Base-by-base conservation (phyloP, 2,329 filamentous ascomycete genomes). In the Phialophora tarda region DNA sequence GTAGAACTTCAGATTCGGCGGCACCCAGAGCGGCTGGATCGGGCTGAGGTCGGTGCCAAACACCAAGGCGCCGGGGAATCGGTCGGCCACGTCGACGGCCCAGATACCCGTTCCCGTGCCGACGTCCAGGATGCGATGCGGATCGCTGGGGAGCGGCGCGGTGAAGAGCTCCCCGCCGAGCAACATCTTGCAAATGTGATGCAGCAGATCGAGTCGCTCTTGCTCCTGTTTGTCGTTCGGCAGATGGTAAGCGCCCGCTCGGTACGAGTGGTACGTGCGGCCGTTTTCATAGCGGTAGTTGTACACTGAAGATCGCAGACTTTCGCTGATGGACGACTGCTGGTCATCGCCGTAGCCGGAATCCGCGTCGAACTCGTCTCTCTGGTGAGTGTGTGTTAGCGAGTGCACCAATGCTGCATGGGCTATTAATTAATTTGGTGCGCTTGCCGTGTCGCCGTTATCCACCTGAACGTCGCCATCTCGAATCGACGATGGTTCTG, bases 11-110 rank as follows among this genome's bases (percentile, higher is more conserved):
- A 72, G 63, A 54, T 77, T 77, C 14, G 73, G 74, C 17, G 74
- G 71, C 1, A 74, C 70, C 48, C 48, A 62, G n/a, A 32, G 21
- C 10, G 66, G 66, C 61, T 79, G 79, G 6, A 79, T 80, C 12
- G 78, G 77, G 59, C 73, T 75, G 4, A 80, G 72, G 59, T 80
- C 78, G 4, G 75, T 79, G 7, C 78, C 79, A 21, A 78, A 70
- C n/a, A 78, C 72, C 14, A 34, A 32, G 6, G 54, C 32, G 32
- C 54, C 34, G 17, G 54, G 54, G 21, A 41, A 57, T 21, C 24
- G 54, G 54, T 57, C 54, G 54, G 54, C 54, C 17, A 57, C 28
- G 12, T 57, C 54, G 21, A 57, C 32, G n/a, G 54, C 54, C 30
- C 50, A 54, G 23, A 54, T 54, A 3, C 50, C 50, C 17, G 50